These are phyloP conservation scores for Parathielavia hyrcaniae DNA, from an alignment of 495 filamentous ascomycete genomes.

Conservation along the genomic window DNA sequence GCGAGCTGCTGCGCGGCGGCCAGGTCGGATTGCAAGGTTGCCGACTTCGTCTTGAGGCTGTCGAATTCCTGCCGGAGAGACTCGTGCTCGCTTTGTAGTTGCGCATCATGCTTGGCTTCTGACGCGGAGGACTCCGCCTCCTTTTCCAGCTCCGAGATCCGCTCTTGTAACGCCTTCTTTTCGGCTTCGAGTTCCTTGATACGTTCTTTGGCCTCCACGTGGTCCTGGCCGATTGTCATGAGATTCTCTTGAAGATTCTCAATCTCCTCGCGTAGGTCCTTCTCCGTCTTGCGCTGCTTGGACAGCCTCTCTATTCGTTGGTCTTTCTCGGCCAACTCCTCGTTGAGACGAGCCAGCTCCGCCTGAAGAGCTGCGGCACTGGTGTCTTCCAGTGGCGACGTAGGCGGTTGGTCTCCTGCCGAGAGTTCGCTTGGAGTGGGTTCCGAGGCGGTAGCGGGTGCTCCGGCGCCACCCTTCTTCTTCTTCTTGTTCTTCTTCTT, in stretches of 20 bases:
- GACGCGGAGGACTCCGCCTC: slow-evolving; percentile 45
- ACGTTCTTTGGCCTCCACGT: slow-evolving; percentile 74
- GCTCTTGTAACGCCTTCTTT: slow-evolving; percentile 49
- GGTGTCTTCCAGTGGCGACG: slow-evolving; percentile 24
- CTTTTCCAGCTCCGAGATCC: slow-evolving; percentile 58
- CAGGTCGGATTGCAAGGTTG: slow-evolving; percentile 72
- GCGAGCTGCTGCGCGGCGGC: slow-evolving; percentile 81
- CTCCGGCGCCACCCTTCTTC: slow-evolving; percentile 63
- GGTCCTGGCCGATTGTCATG: slow-evolving; percentile 65
- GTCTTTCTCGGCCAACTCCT: slow-evolving; percentile 66
- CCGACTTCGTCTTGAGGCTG: slow-evolving; percentile 60
- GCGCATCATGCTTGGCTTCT: slow-evolving; percentile 33
- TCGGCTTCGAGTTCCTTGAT: slow-evolving; percentile 53
- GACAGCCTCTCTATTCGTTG: slow-evolving; percentile 59
- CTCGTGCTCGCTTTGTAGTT: slow-evolving; percentile 54
- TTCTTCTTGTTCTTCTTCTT: slow-evolving; percentile 89
- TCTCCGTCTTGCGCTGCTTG: slow-evolving; percentile 63
- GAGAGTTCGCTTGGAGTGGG: slow-evolving; percentile 26
- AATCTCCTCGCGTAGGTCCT: slow-evolving; percentile 79
- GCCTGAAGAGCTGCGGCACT: slow-evolving; percentile 33
- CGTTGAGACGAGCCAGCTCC: slow-evolving; percentile 45
- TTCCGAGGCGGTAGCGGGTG: slow-evolving; percentile 18
- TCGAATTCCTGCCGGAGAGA: slow-evolving; percentile 66
- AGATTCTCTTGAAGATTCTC: slow-evolving; percentile 76
- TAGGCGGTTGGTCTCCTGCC: slow-evolving; percentile 22